These are phyloP conservation scores for Dinochytrium kinnereticum DNA, from an alignment of 371 early-diverging fungal species.

Conservation along the genomic window DNA sequence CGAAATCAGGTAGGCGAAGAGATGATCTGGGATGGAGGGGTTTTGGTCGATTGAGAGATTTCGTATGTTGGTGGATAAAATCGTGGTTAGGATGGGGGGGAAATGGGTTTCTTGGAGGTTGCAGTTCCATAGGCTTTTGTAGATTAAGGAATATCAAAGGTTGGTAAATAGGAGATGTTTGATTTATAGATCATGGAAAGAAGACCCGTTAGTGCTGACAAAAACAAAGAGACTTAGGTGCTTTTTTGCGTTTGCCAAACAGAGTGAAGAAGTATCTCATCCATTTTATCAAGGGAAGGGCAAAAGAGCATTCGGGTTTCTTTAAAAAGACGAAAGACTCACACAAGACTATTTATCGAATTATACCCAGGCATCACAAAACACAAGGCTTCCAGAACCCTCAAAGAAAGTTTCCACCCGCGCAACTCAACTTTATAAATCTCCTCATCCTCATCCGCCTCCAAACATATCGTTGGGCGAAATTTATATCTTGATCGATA, in stretches of 20 bases:
- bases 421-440: conserved; percentile 48
- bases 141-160: too few species aligned
- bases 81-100: conserved; percentile 28
- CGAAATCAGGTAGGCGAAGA: conserved; percentile 38
- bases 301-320: too few species aligned
- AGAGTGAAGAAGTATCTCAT: too few species aligned
- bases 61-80: conserved; percentile 37
- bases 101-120: conserved; percentile 48
- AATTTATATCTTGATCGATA: conserved; percentile 45
- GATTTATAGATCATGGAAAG: too few species aligned
- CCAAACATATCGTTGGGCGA: conserved; percentile 46
- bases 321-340: conserved; percentile 13
- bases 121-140: conserved; percentile 59
- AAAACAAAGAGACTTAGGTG: too few species aligned
- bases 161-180: too few species aligned
- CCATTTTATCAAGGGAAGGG: too few species aligned
- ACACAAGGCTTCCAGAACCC: conserved; percentile 38
- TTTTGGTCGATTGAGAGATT: conserved; percentile 49
- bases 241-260: too few species aligned
- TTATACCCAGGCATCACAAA: conserved; percentile 32
- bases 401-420: conserved; percentile 43
- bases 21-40: conserved; percentile 44
- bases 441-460: conserved; percentile 48
- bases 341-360: conserved; percentile 43
- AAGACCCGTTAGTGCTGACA: too few species aligned